Evolutionary conservation across 139 green algal species (phyloP).

Genomic region (Pseudopediastrum boryanum): DNA sequence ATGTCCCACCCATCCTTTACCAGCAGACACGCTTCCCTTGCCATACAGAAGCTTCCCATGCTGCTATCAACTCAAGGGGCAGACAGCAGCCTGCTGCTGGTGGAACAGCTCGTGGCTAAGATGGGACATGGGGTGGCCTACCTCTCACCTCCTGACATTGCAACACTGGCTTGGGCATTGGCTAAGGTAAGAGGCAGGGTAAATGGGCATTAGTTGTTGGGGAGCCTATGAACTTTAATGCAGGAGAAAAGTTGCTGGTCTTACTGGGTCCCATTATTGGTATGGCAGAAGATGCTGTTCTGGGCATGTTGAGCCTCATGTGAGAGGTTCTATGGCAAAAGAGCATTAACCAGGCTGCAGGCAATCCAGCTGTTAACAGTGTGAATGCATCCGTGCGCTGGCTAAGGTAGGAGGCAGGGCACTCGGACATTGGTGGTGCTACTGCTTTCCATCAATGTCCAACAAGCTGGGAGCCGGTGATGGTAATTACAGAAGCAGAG

Average conservation of each 20-base stretch:
- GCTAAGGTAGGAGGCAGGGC: too few species aligned
- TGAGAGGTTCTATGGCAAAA: too few species aligned
- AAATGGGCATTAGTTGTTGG: background rate
- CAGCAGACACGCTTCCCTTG: conserved; percentile 6
- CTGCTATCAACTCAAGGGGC: background rate
- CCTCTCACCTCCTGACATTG: too few species aligned
- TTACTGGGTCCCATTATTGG: background rate
- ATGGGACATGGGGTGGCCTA: too few species aligned
- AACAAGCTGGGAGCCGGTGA: too few species aligned
- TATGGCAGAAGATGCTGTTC: conserved; percentile 33
- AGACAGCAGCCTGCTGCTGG: conserved; percentile 15
- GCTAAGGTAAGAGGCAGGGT: background rate
- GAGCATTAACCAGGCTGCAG: too few species aligned
- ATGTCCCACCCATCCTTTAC: conserved; percentile 5
- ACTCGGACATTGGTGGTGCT: too few species aligned
- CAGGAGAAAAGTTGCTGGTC: conserved; percentile 1
- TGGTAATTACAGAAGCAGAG: too few species aligned
- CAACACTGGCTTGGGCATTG: background rate
- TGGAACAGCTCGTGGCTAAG: conserved; percentile 20
- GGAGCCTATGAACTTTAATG: background rate
- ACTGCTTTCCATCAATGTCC: too few species aligned
- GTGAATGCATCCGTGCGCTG: too few species aligned
- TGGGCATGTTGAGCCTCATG: too few species aligned
- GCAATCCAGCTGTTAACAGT: too few species aligned
- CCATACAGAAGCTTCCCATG: conserved; percentile 1